Conservation (phyloP, 139 green algal genomes). For the Tetraselmis chui region DNA sequence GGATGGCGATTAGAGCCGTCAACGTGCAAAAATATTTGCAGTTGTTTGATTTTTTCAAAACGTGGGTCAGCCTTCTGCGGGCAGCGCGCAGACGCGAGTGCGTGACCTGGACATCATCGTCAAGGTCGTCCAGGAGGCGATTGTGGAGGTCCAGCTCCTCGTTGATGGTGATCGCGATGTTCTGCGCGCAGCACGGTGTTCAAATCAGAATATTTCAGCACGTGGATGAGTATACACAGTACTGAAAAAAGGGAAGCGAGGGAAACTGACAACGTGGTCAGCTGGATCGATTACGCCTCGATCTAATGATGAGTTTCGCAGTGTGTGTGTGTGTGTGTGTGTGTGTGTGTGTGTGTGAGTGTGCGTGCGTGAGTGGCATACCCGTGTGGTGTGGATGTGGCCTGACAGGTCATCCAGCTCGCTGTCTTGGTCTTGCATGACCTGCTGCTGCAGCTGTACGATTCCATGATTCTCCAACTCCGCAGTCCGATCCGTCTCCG, state of each 20-base stretch:
- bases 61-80: conserved; percentile 41
- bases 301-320: no score
- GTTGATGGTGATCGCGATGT: conserved; percentile 81
- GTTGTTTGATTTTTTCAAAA: conserved; percentile 35
- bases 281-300: no score
- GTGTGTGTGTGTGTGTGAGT: no score
- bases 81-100: conserved; percentile 49
- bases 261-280: no score
- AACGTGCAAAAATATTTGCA: conserved; percentile 18
- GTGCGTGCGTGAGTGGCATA: no score
- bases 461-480: conserved; percentile 51
- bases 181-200: no score
- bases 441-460: conserved; percentile 59
- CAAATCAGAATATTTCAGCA: no score
- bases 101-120: conserved; percentile 72
- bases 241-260: no score
- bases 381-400: neutral
- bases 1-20: neutral
- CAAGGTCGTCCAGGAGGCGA: conserved; percentile 74
- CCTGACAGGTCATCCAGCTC: conserved; percentile 55
- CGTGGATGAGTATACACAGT: no score
- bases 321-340: no score
- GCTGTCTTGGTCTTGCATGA: conserved; percentile 69
- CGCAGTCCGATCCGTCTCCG: conserved; percentile 59
- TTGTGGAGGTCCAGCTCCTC: conserved; percentile 84